These are phyloP conservation scores for Fusarium vanettenii DNA, from an alignment of 2,329 filamentous ascomycete species.

Conservation along the genomic window DNA sequence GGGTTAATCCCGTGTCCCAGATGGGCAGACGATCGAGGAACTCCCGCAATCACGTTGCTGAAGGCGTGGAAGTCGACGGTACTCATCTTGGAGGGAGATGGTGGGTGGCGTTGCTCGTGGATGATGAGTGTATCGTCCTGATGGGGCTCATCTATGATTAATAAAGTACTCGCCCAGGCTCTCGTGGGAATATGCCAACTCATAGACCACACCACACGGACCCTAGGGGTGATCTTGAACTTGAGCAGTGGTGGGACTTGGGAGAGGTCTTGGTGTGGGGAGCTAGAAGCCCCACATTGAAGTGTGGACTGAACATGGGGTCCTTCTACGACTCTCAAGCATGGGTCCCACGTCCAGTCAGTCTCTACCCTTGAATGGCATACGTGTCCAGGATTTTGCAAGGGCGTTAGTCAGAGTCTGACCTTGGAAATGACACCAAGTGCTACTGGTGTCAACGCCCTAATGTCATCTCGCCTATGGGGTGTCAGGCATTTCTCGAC, in stretches of 20 bases:
- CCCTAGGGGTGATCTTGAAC: background rate
- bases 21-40: background rate
- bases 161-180: background rate
- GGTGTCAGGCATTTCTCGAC: background rate
- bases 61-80: background rate
- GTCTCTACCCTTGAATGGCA: too few relatives aligned
- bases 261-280: background rate
- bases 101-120: background rate
- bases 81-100: background rate
- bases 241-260: background rate
- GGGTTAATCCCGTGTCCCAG: background rate
- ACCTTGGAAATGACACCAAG: too few relatives aligned
- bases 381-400: too few relatives aligned
- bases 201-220: background rate
- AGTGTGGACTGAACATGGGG: background rate
- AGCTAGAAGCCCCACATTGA: background rate
- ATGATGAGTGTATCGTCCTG: background rate
- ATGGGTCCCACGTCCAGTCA: too few relatives aligned
- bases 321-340: background rate
- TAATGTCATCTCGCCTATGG: too few relatives aligned
- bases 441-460: too few relatives aligned
- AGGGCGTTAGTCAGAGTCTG: too few relatives aligned
- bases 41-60: background rate
- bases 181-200: background rate
- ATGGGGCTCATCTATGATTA: background rate